Percentiles rank a stretch among this genome's conserved stretches.
phyloP scores from a whole-genome alignment of 192 early-diverging fungal genomes.

The Fimicolochytrium jonesii region DNA sequence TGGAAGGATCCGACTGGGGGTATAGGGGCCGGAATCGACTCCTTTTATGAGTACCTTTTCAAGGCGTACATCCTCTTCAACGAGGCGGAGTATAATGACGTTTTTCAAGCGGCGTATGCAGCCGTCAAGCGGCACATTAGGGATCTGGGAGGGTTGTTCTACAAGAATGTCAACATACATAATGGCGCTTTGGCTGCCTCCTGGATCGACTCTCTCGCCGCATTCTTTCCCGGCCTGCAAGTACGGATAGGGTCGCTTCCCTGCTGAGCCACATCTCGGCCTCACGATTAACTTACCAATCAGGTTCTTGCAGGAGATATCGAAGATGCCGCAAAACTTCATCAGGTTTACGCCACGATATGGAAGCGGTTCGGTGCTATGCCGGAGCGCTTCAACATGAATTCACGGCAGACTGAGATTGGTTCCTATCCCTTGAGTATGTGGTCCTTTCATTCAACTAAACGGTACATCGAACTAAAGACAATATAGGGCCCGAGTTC shows the following conservation, averaged over 20 bases:
- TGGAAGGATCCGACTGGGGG: constrained; percentile 72
- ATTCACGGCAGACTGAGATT: constrained; percentile 57
- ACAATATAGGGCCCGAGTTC: constrained; percentile 83
- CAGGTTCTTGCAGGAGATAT: constrained; percentile 79
- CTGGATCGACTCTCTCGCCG: constrained; percentile 87
- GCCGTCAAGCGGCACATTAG: constrained; percentile 60
- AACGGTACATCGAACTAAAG: too few species aligned
- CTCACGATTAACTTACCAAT: not conserved
- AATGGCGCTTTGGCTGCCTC: constrained; percentile 58
- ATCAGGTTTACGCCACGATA: constrained; percentile 79
- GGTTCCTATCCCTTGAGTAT: constrained; percentile 67
- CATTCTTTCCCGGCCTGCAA: constrained; percentile 91
- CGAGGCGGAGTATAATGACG: constrained; percentile 66
- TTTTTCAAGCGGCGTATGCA: constrained; percentile 72
- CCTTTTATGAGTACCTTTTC: constrained; percentile 87
- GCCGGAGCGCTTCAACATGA: constrained; percentile 85
- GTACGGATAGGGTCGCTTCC: constrained; percentile 35
- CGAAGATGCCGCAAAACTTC: constrained; percentile 75
- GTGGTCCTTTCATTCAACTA: too few species aligned
- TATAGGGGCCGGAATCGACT: constrained; percentile 89
- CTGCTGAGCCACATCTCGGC: not conserved
- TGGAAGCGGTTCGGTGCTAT: constrained; percentile 82
- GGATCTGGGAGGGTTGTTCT: constrained; percentile 73
- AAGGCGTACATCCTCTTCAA: constrained; percentile 89
- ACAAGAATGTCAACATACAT: constrained; percentile 81